A percentile compares a stretch with the other conserved stretches of the same genome.
Evolutionary conservation across 139 green algal genomes (phyloP).

Genomic region (Coelastrella sp.): DNA sequence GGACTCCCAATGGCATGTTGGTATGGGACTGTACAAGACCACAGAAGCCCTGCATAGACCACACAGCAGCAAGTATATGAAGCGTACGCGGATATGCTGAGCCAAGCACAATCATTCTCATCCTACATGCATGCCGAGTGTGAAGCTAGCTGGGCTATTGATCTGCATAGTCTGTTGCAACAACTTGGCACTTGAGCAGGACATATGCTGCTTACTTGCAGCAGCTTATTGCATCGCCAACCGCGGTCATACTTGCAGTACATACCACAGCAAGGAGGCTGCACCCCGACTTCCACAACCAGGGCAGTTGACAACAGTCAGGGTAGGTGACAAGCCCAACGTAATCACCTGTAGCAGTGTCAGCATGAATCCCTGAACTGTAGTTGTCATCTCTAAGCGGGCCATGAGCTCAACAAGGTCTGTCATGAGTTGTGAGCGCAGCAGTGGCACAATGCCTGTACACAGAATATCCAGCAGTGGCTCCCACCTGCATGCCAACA

Average conservation of each 20-base stretch:
- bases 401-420: background rate
- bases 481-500: conserved; percentile 38
- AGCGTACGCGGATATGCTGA: too few relatives aligned
- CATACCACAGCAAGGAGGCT: background rate
- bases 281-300: background rate
- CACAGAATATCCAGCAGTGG: conserved; percentile 19
- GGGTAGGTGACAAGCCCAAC: background rate
- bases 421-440: background rate
- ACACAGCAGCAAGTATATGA: background rate
- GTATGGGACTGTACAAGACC: background rate
- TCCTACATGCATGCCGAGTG: background rate
- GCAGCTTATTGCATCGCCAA: too few relatives aligned
- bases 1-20: background rate
- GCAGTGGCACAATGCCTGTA: conserved; percentile 9
- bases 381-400: background rate
- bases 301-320: background rate
- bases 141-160: too few relatives aligned
- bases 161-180: too few relatives aligned
- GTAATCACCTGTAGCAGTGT: conserved; percentile 14
- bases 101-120: background rate
- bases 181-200: too few relatives aligned
- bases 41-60: background rate
- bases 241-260: too few relatives aligned
- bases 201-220: too few relatives aligned
- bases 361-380: background rate